These are phyloP conservation scores for Omphalotus guepiniiformis DNA, from an alignment of 768 basidiomycete species.

Conservation along the genomic window DNA sequence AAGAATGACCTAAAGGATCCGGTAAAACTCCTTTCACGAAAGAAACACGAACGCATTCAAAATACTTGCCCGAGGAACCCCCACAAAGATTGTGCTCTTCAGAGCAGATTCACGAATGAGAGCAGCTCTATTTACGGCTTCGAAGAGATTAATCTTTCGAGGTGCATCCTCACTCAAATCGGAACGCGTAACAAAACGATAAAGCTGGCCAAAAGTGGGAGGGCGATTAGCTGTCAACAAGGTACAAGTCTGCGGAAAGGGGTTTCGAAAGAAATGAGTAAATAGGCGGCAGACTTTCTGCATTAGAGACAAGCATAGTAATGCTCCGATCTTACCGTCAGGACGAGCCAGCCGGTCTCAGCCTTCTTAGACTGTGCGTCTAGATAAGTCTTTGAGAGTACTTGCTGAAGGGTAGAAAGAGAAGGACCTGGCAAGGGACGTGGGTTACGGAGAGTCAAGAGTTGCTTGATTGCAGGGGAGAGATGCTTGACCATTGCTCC, in stretches of 20 bases:
- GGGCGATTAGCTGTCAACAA: conserved; percentile 81
- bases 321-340: conserved; percentile 59
- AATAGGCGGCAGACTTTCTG: conserved; percentile 6
- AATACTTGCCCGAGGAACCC: conserved; percentile 71
- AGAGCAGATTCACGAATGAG: conserved; percentile 86
- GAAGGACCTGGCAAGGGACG: conserved; percentile 56
- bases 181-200: conserved; percentile 66
- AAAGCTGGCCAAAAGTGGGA: conserved; percentile 72
- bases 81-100: conserved; percentile 87
- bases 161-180: conserved; percentile 33
- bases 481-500: conserved; percentile 52
- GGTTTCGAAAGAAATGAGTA: conserved; percentile 11
- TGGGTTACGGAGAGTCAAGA: conserved; percentile 65
- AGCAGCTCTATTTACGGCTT: conserved; percentile 69
- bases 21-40: conserved; percentile 11
- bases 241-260: conserved; percentile 70
- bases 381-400: conserved; percentile 58
- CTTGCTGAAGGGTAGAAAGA: conserved; percentile 41
- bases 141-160: conserved; percentile 39
- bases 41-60: conserved; percentile 1
- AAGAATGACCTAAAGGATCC: conserved; percentile 64
- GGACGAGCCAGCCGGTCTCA: conserved; percentile 77
- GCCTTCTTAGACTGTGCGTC: conserved; percentile 63
- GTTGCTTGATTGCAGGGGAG: conserved; percentile 66
- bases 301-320: conserved; percentile 21